phyloP scores from a whole-genome alignment of 257 asterid species.

The Lantana camara region DNA sequence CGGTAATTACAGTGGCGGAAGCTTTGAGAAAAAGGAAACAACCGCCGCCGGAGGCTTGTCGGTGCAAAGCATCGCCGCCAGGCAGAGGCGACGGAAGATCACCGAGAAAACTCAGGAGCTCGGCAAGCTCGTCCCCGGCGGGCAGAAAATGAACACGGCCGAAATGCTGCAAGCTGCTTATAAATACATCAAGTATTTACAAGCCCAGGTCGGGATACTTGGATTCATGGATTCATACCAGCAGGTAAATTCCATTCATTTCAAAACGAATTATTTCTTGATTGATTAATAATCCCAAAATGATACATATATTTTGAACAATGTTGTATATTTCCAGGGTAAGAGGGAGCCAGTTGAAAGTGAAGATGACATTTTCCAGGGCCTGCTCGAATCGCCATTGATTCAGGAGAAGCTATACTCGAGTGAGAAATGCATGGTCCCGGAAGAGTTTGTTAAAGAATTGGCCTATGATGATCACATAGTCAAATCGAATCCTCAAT shows the following conservation, averaged over 20 bases:
- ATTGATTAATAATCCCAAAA: neutral
- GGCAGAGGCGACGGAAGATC: conserved; percentile 85
- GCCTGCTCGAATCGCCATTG: conserved; percentile 58
- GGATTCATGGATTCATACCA: conserved; percentile 35
- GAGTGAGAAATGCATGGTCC: conserved; percentile 62
- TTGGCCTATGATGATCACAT: conserved; percentile 26
- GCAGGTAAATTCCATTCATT: conserved; percentile 39
- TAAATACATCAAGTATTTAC: conserved; percentile 71
- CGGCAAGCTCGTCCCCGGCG: conserved; percentile 87
- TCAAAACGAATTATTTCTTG: too few relatives aligned
- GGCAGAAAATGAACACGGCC: conserved; percentile 85
- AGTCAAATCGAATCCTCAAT: conserved; percentile 26
- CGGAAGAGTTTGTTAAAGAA: conserved; percentile 40
- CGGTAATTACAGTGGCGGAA: conserved; percentile 27
- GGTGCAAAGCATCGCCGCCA: conserved; percentile 78
- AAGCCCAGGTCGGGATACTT: conserved; percentile 72
- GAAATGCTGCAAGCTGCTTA: conserved; percentile 85
- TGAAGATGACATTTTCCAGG: conserved; percentile 44
- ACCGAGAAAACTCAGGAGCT: conserved; percentile 86
- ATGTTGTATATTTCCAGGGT: conserved; percentile 37
- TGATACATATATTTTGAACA: neutral
- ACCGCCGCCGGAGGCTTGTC: conserved; percentile 42
- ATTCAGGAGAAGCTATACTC: conserved; percentile 76
- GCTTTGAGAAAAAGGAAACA: conserved; percentile 23
- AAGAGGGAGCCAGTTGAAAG: conserved; percentile 27